Conservation (phyloP, 345 rosid species). For the Melaleuca alternifolia region DNA sequence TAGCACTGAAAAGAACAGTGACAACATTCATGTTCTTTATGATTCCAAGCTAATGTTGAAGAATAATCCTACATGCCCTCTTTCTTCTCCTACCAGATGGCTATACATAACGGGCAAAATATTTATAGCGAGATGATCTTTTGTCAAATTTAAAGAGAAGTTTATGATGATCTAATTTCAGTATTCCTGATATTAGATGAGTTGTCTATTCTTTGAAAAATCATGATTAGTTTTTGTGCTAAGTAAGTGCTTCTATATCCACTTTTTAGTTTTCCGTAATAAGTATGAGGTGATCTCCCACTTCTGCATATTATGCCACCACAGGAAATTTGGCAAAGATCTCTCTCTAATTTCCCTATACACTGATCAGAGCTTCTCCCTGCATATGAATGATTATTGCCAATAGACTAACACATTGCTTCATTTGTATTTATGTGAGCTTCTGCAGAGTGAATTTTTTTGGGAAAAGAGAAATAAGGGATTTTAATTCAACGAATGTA, state of each 20-base stretch:
- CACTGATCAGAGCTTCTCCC: neutral
- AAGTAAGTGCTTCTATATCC: neutral
- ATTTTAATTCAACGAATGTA: neutral
- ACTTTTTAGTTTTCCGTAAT: neutral
- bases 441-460: neutral
- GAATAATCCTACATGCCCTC: neutral
- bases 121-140: neutral
- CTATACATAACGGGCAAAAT: neutral
- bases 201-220: neutral
- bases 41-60: neutral
- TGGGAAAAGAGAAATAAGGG: neutral
- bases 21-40: neutral
- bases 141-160: neutral
- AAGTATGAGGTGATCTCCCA: neutral
- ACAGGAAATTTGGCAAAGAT: neutral
- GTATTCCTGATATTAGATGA: neutral
- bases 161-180: neutral
- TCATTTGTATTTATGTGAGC: neutral
- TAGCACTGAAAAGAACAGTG: neutral
- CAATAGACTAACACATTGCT: neutral
- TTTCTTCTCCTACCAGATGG: neutral
- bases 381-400: neutral
- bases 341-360: neutral
- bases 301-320: neutral
- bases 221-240: neutral